These are phyloP conservation scores for Aspergillus tamarii DNA, from an alignment of 2,329 filamentous ascomycete species.

Conservation along the genomic window DNA sequence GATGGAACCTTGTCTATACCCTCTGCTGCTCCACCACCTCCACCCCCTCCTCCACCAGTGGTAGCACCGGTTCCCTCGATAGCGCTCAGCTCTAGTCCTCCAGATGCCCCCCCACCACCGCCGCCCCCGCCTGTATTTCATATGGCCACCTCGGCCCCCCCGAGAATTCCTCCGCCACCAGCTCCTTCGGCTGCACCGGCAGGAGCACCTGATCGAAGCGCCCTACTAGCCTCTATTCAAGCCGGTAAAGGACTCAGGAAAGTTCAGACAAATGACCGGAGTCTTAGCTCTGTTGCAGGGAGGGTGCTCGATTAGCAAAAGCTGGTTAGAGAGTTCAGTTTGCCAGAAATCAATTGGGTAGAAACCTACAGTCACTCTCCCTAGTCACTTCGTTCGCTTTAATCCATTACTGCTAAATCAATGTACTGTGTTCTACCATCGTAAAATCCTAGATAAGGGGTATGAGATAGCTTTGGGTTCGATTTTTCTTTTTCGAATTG, in stretches of 20 bases:
- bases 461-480: not conserved
- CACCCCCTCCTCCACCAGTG: conserved; percentile 41
- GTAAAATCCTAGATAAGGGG: not conserved
- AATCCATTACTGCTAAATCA: not conserved
- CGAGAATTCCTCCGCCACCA: conserved; percentile 35
- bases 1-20: conserved; percentile 29
- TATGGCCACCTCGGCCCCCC: conserved; percentile 42
- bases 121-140: conserved; percentile 41
- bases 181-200: conserved; percentile 42
- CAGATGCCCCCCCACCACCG: conserved; percentile 52
- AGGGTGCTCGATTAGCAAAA: conserved; percentile 59
- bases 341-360: not conserved
- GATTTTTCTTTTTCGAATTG: not conserved
- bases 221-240: conserved; percentile 81
- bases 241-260: conserved; percentile 79
- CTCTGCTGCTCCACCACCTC: conserved; percentile 34
- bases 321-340: not conserved
- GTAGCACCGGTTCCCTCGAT: conserved; percentile 34
- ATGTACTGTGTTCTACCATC: not conserved
- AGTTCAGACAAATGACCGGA: conserved; percentile 86
- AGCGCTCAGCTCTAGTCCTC: conserved; percentile 9
- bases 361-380: not conserved
- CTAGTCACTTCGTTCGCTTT: not conserved
- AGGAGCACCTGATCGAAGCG: conserved; percentile 50
- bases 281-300: conserved; percentile 72